Evolutionary conservation across 2,329 filamentous ascomycete species (phyloP).

Genomic region (Myriosclerotinia scirpicola): DNA sequence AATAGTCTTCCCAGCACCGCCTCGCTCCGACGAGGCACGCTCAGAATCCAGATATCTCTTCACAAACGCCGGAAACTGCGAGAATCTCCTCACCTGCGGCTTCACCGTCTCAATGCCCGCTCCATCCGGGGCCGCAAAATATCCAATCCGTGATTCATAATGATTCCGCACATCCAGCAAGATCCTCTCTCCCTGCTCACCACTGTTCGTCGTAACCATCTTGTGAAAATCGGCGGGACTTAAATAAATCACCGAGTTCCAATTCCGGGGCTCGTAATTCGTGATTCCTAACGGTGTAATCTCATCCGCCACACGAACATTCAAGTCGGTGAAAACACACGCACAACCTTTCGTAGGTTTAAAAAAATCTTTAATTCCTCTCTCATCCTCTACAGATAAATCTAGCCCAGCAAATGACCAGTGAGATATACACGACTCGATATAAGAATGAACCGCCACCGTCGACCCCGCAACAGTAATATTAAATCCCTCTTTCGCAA

Average conservation of each 20-base stretch:
- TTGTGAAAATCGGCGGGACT: slow-evolving; percentile 37
- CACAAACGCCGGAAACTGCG: slow-evolving; percentile 41
- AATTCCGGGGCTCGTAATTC: slow-evolving; percentile 36
- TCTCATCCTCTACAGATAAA: slow-evolving; percentile 24
- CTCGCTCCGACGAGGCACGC: neutral
- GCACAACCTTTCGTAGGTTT: slow-evolving; percentile 38
- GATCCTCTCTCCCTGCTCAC: slow-evolving; percentile 19
- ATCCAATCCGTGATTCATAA: slow-evolving; percentile 41
- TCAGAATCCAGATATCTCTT: slow-evolving; percentile 29
- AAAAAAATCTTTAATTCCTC: slow-evolving; percentile 32
- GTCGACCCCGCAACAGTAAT: slow-evolving; percentile 39
- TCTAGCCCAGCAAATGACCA: slow-evolving; percentile 38
- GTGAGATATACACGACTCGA: slow-evolving; percentile 34
- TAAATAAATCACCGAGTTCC: slow-evolving; percentile 36
- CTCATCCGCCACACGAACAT: slow-evolving; percentile 35
- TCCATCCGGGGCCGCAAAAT: slow-evolving; percentile 36
- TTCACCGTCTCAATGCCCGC: slow-evolving; percentile 36
- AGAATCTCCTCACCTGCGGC: slow-evolving; percentile 39
- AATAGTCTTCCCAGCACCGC: slow-evolving; percentile 30
- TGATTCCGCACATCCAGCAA: slow-evolving; percentile 41
- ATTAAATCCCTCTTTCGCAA: slow-evolving; percentile 41
- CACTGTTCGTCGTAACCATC: slow-evolving; percentile 9
- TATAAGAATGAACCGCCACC: slow-evolving; percentile 33
- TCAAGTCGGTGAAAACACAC: slow-evolving; percentile 37
- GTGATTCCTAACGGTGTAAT: slow-evolving; percentile 41